Percentiles rank a stretch among this genome's conserved stretches.
Evolutionary conservation across 2,329 filamentous ascomycete genomes (phyloP).

Genomic region (Cryoendolithus antarcticus): DNA sequence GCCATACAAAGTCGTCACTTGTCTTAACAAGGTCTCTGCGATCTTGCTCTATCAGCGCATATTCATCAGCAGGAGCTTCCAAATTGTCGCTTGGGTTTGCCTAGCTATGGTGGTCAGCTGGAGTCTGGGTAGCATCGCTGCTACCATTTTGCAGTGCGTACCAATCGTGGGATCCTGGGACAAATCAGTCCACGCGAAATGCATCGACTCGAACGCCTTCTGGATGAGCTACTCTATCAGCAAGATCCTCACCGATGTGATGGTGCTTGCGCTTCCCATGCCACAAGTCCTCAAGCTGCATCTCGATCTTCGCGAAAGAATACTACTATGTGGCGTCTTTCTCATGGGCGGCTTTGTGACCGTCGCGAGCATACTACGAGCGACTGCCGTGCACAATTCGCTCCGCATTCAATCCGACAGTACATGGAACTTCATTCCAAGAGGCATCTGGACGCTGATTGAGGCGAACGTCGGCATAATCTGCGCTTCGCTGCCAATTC

Average conservation of each 20-base stretch:
- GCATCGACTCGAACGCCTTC: conserved; percentile 16
- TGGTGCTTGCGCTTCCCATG: conserved; percentile 18
- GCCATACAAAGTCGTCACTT: conserved; percentile 22
- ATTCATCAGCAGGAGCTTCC: conserved; percentile 18
- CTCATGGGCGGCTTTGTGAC: conserved; percentile 16
- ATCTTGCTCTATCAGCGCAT: conserved; percentile 21
- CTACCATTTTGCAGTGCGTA: conserved; percentile 23
- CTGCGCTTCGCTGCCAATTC: conserved; percentile 17
- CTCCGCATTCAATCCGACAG: conserved; percentile 6
- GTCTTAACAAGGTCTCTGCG: conserved; percentile 22
- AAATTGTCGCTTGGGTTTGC: conserved; percentile 14
- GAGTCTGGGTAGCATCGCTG: conserved; percentile 18
- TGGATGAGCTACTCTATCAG: conserved; percentile 13
- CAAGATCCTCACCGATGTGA: conserved; percentile 18
- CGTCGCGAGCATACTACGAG: conserved; percentile 15
- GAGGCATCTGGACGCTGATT: conserved; percentile 15
- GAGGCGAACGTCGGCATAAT: conserved; percentile 19
- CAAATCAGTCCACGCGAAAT: conserved; percentile 17
- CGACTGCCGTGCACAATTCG: conserved; percentile 8
- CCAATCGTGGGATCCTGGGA: conserved; percentile 23
- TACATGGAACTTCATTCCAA: conserved; percentile 12
- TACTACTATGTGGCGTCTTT: conserved; percentile 17
- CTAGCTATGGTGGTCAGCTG: conserved; percentile 18
- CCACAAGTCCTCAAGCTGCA: conserved; percentile 15
- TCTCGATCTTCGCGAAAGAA: conserved; percentile 12